Evolutionary conservation across 2,329 filamentous ascomycete species (phyloP), one percentile per base, ranked within the genome.

Genomic region (Pezicula radicicola): DNA sequence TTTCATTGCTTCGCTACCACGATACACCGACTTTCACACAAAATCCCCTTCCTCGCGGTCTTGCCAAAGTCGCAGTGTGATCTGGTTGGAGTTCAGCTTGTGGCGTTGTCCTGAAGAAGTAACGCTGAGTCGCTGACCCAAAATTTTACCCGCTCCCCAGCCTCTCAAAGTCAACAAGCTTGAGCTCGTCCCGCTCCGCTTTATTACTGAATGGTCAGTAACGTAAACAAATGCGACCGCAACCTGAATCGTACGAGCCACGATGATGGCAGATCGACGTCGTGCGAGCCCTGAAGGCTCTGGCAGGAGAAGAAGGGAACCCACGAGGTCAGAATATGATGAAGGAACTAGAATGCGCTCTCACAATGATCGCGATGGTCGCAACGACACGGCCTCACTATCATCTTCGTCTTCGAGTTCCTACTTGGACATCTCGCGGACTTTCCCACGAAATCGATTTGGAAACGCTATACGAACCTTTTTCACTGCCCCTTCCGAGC

Each of bases 361-460:
- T 12, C 49, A 44, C 45, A 33, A 33, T 33, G 30, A 16, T 40
- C 42, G 46, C 46, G 7, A 33, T 33, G 30, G 8, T 40, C 42
- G 19, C 27, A 28, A 33, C 25, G 42, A 45, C n/a, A 35, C 50
- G 21, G 48, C 50, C 46, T 50, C 50, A 16, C 49, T 51, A 51
- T 50, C 44, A 45, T 49, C 47, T 28, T 60, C 59, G 18, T 61
- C 60, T 10, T 61, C 59, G n/a, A 61, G 77, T 15, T 87, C 84
- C 2, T 75, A 84, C 51, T 69, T 89, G 49, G 85, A 90, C 61
- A 84, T 90, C 48, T 88, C 86, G 46, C 77, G 76, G 37, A 72
- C 75, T 44, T 75, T 76, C 48, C 74, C 73, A 16, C 71, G 69
- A 39, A 73, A 73, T 6, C 71, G 75, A 50, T 70, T 73, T 37